A percentile compares a stretch with the other conserved stretches of the same genome.
Conservation (phyloP, 2,329 filamentous ascomycete species). For the Phaeosphaeriaceae sp. region DNA sequence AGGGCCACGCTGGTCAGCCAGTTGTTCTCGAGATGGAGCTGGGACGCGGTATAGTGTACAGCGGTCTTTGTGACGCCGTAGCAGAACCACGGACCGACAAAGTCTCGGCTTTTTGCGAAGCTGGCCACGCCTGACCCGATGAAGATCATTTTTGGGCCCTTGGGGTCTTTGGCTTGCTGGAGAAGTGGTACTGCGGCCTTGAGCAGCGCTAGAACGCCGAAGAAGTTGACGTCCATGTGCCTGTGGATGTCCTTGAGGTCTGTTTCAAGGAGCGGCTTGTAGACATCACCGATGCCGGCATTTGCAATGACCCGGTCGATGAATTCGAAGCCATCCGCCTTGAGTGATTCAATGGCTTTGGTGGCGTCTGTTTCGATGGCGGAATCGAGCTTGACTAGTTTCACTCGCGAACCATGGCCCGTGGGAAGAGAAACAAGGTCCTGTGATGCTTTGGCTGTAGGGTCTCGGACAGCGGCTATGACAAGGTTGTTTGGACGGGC, state of each 20-base stretch:
- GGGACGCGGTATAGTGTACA: no score
- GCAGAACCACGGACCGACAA: no score
- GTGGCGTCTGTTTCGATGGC: constrained; percentile 9
- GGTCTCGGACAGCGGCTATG: constrained; percentile 50
- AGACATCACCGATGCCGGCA: constrained; percentile 1
- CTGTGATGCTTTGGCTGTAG: constrained; percentile 23
- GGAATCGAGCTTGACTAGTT: constrained; percentile 19
- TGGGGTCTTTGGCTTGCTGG: no score
- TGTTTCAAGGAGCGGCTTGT: constrained; percentile 4
- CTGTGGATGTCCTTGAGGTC: constrained; percentile 3
- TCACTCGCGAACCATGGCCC: constrained; percentile 5
- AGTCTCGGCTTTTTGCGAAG: no score
- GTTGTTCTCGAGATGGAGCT: no score
- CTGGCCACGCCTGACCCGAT: no score
- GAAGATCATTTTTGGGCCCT: no score
- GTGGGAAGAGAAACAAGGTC: constrained; percentile 31
- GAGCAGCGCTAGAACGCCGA: constrained; percentile 15
- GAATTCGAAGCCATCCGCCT: constrained; percentile 8
- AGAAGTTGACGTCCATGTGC: constrained; percentile 19
- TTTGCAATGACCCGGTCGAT: constrained; percentile 16
- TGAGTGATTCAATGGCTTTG: constrained; percentile 4
- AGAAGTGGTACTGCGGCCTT: constrained; percentile 17
- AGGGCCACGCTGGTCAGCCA: no score
- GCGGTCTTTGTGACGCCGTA: no score
- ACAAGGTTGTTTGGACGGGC: constrained; percentile 37